Base-by-base conservation (phyloP, 1,284 basidiomycete genomes). In the Sutorius eximius region DNA sequence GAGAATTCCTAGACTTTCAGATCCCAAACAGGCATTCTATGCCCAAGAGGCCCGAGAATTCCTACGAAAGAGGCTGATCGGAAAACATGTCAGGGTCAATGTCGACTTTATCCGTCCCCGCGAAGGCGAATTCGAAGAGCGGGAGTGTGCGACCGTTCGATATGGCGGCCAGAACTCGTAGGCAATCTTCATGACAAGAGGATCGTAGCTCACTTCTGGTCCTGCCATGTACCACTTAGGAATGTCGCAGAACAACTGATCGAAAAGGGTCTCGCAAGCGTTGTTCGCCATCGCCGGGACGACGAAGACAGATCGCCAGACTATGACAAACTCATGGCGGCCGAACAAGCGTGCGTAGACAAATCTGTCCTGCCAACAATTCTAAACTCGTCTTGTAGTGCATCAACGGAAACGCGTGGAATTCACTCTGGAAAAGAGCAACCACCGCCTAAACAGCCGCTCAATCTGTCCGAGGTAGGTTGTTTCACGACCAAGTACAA, bases 241-340 rank as follows among this genome's bases (percentile, higher is more conserved):
- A 98, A 97, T 69, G 78, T 98, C 46, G 90, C 94, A 2, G 93
- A 96, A 68, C 90, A 95, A 68, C 77, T 99, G 34, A 87, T 98
- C 57, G 94, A 97, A 69, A 93, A 93, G 66, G 96, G 96, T 46
- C 77, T 97, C 12, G 93, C 93, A 3, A 90, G 87, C 51, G 91
- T 93, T 10, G 85, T 98, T 43, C 86, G 95, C 47, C 96, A 99
- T 73, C 89, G 87, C 63, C 86, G 93, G 41, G 95, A 97, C 63
- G 96, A 98, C 68, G 96, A 98, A 72, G 92, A 96, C 63, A 85
- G 95, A 49, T 96, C 95, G 20, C 82, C 89, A 13, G 95, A 98
- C 69, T 94, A 92, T 62, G 96, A 99, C 75, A 93, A 93, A 72
- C 79, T 98, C 42, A 94, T 98, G 82, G 86, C 89, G 37, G 95